These are phyloP conservation scores for Cardamine chenopodiifolia DNA, from an alignment of 345 rosid genomes.

Conservation along the genomic window DNA sequence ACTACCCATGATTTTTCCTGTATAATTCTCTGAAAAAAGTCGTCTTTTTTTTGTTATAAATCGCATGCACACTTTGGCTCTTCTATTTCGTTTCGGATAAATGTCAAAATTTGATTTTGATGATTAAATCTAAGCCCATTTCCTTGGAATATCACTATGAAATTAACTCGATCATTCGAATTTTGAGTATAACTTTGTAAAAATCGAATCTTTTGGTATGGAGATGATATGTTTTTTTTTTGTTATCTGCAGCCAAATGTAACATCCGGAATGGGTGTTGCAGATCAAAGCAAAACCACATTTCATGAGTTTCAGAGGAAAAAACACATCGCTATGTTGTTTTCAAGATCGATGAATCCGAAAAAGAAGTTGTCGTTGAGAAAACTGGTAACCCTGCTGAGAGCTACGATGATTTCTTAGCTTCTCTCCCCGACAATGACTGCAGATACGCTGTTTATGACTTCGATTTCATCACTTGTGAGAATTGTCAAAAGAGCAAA, in stretches of 20 bases:
- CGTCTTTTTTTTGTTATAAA: not conserved
- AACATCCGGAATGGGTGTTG: constrained; percentile 78
- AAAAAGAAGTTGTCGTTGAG: constrained; percentile 65
- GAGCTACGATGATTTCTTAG: constrained; percentile 69
- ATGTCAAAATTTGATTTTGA: not conserved
- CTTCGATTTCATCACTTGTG: constrained; percentile 70
- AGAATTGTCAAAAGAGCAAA: constrained; percentile 83
- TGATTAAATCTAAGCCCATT: not conserved
- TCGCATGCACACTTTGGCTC: constrained; percentile 21
- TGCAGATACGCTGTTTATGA: constrained; percentile 82
- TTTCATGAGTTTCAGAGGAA: constrained; percentile 73
- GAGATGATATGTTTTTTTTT: not conserved
- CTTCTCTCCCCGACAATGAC: constrained; percentile 69
- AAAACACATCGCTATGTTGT: constrained; percentile 68
- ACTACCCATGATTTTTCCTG: not conserved
- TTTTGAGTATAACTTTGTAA: not conserved
- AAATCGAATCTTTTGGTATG: constrained; percentile 11
- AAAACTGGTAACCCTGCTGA: constrained; percentile 67
- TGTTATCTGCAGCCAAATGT: constrained; percentile 63
- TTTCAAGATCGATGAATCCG: constrained; percentile 67
- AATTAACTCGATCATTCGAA: too few species aligned
- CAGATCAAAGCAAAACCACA: constrained; percentile 60
- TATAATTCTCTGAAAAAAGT: not conserved
- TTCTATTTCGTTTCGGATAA: not conserved
- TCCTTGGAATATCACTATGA: too few species aligned